Evolutionary conservation across 495 filamentous ascomycete species (phyloP).

Genomic region (Daldinia childiae): DNA sequence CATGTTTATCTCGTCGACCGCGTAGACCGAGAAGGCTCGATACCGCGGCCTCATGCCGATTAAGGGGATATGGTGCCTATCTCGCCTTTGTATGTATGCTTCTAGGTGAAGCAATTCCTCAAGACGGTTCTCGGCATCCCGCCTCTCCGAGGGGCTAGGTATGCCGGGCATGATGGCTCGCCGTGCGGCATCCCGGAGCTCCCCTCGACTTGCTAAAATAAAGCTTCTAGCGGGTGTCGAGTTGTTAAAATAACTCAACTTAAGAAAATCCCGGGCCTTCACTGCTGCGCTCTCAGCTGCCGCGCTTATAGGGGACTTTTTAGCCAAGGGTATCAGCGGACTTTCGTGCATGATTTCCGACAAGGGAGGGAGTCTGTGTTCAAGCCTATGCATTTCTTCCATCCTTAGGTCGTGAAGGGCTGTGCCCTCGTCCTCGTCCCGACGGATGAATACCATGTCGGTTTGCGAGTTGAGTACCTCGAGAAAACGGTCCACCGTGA

Average conservation of each 20-base stretch:
- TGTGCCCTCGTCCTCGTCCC: constrained; percentile 11
- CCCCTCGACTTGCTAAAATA: background rate
- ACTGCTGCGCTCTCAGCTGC: background rate
- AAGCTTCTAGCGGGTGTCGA: background rate
- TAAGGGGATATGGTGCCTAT: constrained; percentile 2
- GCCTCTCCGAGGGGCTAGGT: background rate
- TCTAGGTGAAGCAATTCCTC: background rate
- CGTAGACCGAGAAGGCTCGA: constrained; percentile 30
- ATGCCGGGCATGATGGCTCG: background rate
- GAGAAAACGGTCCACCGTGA: background rate
- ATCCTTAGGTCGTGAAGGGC: background rate
- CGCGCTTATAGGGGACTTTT: background rate
- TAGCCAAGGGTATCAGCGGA: background rate
- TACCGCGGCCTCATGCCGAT: constrained; percentile 24
- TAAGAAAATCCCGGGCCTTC: background rate
- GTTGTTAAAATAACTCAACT: background rate
- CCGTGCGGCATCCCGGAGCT: background rate
- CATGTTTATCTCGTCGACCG: background rate
- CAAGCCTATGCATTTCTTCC: background rate
- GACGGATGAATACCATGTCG: constrained; percentile 6
- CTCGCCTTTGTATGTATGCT: background rate
- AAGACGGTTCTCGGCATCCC: background rate
- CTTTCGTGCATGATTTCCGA: background rate
- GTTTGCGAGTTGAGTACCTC: constrained; percentile 20
- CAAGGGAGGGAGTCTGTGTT: background rate